Percentiles rank a stretch among this genome's conserved stretches.
Conservation (phyloP, 805 yeast genomes). For the Saccharomycopsis olivae region DNA sequence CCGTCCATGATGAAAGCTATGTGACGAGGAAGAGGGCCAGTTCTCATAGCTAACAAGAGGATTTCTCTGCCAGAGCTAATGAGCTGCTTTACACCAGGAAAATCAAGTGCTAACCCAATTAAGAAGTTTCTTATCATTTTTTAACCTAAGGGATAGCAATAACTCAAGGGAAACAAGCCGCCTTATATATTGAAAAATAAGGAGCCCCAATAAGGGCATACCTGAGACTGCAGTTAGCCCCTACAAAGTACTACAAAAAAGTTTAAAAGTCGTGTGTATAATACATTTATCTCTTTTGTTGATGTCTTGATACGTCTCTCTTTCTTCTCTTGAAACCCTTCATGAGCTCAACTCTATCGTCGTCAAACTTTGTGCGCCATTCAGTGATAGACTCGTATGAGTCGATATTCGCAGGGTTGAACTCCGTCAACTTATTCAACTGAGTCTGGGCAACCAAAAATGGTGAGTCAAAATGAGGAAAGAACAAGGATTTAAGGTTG, state of each 20-base stretch:
- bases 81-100: neutral
- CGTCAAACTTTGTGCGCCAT: constrained; percentile 77
- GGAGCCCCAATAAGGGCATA: too few relatives aligned
- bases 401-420: constrained; percentile 19
- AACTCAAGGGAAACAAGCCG: too few relatives aligned
- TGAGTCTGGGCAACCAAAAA: constrained; percentile 81
- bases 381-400: constrained; percentile 28
- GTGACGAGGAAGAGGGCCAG: constrained; percentile 82
- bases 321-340: constrained; percentile 64
- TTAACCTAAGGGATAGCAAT: too few relatives aligned
- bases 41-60: constrained; percentile 21
- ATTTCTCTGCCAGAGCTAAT: neutral
- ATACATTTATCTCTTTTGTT: neutral
- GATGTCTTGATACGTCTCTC: constrained; percentile 58
- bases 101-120: too few relatives aligned
- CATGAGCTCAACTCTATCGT: constrained; percentile 69
- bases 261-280: too few relatives aligned
- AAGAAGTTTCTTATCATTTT: too few relatives aligned
- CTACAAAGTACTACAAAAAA: too few relatives aligned
- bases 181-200: too few relatives aligned
- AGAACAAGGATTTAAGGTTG: constrained; percentile 51
- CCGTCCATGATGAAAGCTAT: constrained; percentile 97
- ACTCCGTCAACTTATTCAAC: constrained; percentile 42
- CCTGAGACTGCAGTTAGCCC: too few relatives aligned
- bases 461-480: constrained; percentile 78